Conservation (phyloP, 2,329 filamentous ascomycete species). For the Epichloe sylvatica region DNA sequence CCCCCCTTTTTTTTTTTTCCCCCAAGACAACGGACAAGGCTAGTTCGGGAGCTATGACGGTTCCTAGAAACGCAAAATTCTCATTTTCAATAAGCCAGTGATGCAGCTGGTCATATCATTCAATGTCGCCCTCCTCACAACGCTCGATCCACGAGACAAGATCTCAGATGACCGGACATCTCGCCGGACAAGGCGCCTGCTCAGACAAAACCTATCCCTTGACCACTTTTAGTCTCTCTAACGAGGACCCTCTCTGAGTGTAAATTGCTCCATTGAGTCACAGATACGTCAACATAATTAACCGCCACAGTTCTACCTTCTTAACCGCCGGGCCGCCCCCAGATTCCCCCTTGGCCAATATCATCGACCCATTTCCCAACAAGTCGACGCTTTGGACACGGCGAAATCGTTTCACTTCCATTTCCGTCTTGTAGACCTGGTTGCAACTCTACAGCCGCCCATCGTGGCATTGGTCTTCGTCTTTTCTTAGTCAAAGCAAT, state of each 20-base stretch:
- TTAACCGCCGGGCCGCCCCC: constrained; percentile 10
- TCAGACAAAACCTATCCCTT: neutral
- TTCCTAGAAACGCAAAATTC: neutral
- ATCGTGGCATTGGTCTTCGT: constrained; percentile 1
- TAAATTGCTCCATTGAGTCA: neutral
- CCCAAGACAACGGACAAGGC: neutral
- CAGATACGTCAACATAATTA: neutral
- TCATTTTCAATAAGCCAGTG: neutral
- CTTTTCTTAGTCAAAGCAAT: neutral
- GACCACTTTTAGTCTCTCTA: neutral
- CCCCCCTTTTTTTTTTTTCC: neutral
- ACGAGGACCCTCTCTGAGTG: neutral
- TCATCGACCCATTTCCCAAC: constrained; percentile 27
- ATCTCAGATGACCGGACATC: neutral
- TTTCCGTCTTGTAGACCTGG: constrained; percentile 8
- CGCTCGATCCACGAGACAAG: no score
- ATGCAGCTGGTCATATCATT: neutral
- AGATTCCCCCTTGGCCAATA: constrained; percentile 37
- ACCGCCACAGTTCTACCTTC: neutral
- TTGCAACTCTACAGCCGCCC: constrained; percentile 6
- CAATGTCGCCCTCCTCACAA: no score
- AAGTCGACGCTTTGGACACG: constrained; percentile 35
- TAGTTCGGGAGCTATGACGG: neutral
- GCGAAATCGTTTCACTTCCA: constrained; percentile 35
- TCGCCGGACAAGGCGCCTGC: neutral